Base-by-base conservation (phyloP, 345 rosid species). In the Eucalyptus shirleyi region DNA sequence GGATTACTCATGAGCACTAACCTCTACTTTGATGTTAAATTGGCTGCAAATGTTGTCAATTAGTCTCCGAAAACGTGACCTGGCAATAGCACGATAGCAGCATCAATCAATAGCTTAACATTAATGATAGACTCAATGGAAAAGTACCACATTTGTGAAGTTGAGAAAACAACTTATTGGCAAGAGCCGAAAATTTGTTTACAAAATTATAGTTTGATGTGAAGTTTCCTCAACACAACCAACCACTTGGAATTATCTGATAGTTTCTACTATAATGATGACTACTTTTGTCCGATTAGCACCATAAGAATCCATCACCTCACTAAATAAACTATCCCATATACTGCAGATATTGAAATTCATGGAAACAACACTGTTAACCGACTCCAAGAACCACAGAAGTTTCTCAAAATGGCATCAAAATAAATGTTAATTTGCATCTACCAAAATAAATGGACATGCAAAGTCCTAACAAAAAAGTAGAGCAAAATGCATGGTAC, bases 1-100 rank as follows among this genome's bases (percentile, higher is more conserved):
- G 53, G 89, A 69, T 72, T 47, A 50, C 83, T 65, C 89, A 45
- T 87, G 88, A 30, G 45, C 30, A 82, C 93, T 89, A 89, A 97
- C 99, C 94, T 92, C 90, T 91, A 95, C 93, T 92, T 91, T 93
- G 89, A 96, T 95, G 89, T 93, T 95, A 93, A 95, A 96, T 88
- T 95, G 95, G 82, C 93, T 91, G 93, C 96, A 93, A 77, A 94
- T 93, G 87, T 86, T 92, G 80, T 95, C 96, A 87, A 97, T 92
- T 90, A 96, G 94, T 92, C 92, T 97, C 93, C 93, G 90, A 77
- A 95, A 93, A 42, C 94, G 92, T 72, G 98, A 96, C 93, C 99
- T 97, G 95, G 85, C 51, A 85, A 28, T 21, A 89, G n/a, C 45
- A 82, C 2, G 24, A 86, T 72, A 59, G 87, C 50, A 59, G 60